These are phyloP conservation scores for Candida peoriensis DNA, from an alignment of 805 yeast species.

Conservation along the genomic window DNA sequence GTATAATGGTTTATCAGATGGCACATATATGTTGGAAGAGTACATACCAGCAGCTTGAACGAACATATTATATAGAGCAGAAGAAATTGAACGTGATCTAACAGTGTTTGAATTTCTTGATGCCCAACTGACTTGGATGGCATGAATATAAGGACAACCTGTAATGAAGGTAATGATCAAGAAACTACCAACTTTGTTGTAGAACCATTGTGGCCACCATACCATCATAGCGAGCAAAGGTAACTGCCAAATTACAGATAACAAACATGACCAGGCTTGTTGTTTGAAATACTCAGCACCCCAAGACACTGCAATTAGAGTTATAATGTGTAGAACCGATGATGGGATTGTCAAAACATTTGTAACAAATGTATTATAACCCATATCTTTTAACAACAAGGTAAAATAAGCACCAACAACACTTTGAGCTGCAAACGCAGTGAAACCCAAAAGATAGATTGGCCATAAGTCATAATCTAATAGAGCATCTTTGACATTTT, in stretches of 20 bases:
- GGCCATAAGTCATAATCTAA: slow-evolving; percentile 55
- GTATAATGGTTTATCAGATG: slow-evolving; percentile 55
- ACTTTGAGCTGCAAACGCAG: slow-evolving; percentile 32
- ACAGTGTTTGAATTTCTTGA: slow-evolving; percentile 60
- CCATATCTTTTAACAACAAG: slow-evolving; percentile 39
- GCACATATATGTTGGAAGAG: slow-evolving; percentile 51
- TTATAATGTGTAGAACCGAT: slow-evolving; percentile 32
- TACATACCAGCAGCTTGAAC: slow-evolving; percentile 55
- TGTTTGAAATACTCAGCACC: neutral
- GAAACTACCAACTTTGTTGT: no score
- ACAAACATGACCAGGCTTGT: neutral
- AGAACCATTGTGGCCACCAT: slow-evolving; percentile 4
- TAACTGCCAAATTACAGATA: neutral
- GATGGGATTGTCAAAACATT: slow-evolving; percentile 49
- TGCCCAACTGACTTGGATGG: slow-evolving; percentile 54
- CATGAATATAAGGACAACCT: slow-evolving; percentile 45
- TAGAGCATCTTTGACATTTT: slow-evolving; percentile 35
- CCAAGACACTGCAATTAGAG: slow-evolving; percentile 4
- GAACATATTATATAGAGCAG: slow-evolving; percentile 61
- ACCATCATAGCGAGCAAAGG: neutral
- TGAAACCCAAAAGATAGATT: slow-evolving; percentile 41
- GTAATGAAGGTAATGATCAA: slow-evolving; percentile 30
- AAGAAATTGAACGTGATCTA: slow-evolving; percentile 55
- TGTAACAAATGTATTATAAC: slow-evolving; percentile 45
- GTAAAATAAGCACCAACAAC: slow-evolving; percentile 37